Conservation (phyloP, 139 green algal species). For the Micractinium conductrix region DNA sequence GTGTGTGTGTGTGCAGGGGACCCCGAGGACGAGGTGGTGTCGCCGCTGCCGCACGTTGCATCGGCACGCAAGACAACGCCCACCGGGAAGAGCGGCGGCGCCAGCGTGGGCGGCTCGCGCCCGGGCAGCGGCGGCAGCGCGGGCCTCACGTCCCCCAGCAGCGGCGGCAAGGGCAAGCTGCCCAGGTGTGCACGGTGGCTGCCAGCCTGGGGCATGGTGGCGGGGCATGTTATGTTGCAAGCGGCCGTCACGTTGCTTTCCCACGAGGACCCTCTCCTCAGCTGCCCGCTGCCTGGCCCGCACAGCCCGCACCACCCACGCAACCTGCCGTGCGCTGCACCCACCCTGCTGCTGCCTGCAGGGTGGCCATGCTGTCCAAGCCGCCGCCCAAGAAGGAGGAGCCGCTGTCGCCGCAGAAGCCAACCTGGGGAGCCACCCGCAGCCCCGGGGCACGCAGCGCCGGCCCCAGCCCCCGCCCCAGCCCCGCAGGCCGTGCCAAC, state of each 20-base stretch:
- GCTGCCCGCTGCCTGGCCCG: too few relatives aligned
- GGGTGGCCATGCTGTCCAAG: conserved; percentile 41
- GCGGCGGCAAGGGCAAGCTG: conserved; percentile 1
- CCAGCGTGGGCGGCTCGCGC: too few relatives aligned
- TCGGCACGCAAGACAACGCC: not conserved
- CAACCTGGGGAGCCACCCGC: not conserved
- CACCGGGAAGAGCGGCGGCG: not conserved
- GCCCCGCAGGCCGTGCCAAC: not conserved
- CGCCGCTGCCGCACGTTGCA: conserved; percentile 10
- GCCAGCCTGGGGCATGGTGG: too few relatives aligned
- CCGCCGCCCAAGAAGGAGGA: conserved; percentile 36
- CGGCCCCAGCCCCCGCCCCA: conserved; percentile 6
- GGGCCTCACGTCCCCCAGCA: too few relatives aligned
- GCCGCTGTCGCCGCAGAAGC: conserved; percentile 8
- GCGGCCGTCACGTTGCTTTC: too few relatives aligned
- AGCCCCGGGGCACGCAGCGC: conserved; percentile 10
- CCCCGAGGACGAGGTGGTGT: conserved; percentile 15
- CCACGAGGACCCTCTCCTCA: too few relatives aligned
- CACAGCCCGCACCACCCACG: too few relatives aligned
- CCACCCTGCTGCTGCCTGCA: not conserved
- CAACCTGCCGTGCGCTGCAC: not conserved
- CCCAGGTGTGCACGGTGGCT: not conserved
- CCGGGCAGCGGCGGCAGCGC: not conserved
- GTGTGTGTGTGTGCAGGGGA: too few relatives aligned
- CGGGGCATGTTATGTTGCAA: too few relatives aligned